A percentile compares a stretch with the other conserved stretches of the same genome.
phyloP scores from a whole-genome alignment of 2,329 filamentous ascomycete species.

The Alternaria consortialis region DNA sequence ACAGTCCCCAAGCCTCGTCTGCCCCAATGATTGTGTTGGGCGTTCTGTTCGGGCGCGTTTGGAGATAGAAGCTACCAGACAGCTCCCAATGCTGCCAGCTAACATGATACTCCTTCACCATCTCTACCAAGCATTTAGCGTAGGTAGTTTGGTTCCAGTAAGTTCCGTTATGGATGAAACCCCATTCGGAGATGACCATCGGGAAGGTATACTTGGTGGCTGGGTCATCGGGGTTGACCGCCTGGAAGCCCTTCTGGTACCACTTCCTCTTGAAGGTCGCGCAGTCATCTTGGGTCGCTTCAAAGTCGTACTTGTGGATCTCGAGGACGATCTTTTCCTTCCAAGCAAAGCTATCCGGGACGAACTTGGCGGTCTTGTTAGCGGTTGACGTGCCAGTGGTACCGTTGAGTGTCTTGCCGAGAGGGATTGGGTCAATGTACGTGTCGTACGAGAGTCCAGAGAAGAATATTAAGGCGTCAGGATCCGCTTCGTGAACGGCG shows the following conservation, averaged over 20 bases:
- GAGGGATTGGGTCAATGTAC: conserved; percentile 45
- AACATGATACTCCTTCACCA: conserved; percentile 44
- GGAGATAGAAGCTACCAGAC: conserved; percentile 46
- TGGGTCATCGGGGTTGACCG: conserved; percentile 40
- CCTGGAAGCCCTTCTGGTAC: conserved; percentile 46
- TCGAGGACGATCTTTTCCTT: conserved; percentile 46
- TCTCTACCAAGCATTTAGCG: conserved; percentile 42
- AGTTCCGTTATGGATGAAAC: conserved; percentile 42
- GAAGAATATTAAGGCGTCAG: conserved; percentile 44
- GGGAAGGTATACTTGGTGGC: conserved; percentile 42
- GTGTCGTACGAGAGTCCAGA: conserved; percentile 46
- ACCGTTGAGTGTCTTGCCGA: conserved; percentile 43
- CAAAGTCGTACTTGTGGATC: conserved; percentile 48
- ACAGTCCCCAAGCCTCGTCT: conserved; percentile 44
- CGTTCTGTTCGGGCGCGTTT: conserved; percentile 49
- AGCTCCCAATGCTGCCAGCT: conserved; percentile 46
- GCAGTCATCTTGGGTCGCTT: conserved; percentile 43
- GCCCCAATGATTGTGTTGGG: conserved; percentile 38
- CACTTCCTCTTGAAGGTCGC: conserved; percentile 45
- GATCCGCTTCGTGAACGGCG: conserved; percentile 39
- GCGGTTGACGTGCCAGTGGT: conserved; percentile 36
- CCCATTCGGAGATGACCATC: conserved; percentile 47
- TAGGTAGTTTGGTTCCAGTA: conserved; percentile 49
- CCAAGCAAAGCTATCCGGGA: conserved; percentile 35
- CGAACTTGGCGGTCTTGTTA: conserved; percentile 40